phyloP scores from a whole-genome alignment of 306 rosid genomes.

The Biancaea sappan region DNA sequence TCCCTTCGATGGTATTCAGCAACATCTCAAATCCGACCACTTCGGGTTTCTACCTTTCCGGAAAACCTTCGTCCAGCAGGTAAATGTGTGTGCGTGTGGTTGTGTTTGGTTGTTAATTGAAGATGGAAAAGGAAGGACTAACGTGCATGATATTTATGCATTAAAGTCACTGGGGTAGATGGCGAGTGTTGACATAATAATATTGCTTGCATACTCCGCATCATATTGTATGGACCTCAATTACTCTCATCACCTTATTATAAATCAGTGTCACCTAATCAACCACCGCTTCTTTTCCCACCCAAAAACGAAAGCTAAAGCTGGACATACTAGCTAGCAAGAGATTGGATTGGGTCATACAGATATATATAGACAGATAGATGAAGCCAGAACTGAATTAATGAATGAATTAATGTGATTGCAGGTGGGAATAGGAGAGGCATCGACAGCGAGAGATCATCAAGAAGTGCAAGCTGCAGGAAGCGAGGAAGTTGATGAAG shows the following conservation, averaged over 20 bases:
- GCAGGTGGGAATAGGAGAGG: slow-evolving; percentile 77
- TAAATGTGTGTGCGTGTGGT: too few species aligned
- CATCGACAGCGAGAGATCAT: slow-evolving; percentile 64
- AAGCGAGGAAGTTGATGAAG: slow-evolving; percentile 55
- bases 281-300: slow-evolving; percentile 29
- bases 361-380: not conserved
- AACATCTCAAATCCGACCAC: slow-evolving; percentile 68
- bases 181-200: slow-evolving; percentile 8
- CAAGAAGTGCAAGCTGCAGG: slow-evolving; percentile 40
- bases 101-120: not conserved
- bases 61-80: slow-evolving; percentile 56
- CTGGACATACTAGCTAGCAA: slow-evolving; percentile 35
- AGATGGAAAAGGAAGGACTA: not conserved
- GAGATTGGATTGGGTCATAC: not conserved
- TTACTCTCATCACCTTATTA: too few species aligned
- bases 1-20: slow-evolving; percentile 51
- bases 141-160: too few species aligned
- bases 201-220: slow-evolving; percentile 61
- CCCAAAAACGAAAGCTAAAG: not conserved
- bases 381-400: not conserved
- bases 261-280: slow-evolving; percentile 43
- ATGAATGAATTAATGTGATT: not conserved
- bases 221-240: slow-evolving; percentile 35
- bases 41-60: slow-evolving; percentile 68
- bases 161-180: slow-evolving; percentile 32